phyloP scores from a whole-genome alignment of 1,284 basidiomycete species.

The Puccinia brachypodii region DNA sequence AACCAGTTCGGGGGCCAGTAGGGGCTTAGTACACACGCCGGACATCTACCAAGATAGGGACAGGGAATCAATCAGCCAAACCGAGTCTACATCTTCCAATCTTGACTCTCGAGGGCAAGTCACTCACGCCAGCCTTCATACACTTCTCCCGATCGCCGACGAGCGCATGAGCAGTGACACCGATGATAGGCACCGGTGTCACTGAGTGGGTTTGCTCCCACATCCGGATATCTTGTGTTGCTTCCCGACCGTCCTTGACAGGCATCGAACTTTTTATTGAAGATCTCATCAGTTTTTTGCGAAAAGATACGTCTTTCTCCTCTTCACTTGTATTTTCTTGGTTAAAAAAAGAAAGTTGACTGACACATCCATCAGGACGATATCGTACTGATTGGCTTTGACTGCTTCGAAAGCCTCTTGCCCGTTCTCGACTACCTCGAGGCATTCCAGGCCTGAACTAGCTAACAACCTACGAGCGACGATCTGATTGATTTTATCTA shows the following conservation, averaged over 20 bases:
- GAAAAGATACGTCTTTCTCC: too few species aligned
- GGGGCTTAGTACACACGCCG: constrained; percentile 41
- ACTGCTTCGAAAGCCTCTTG: constrained; percentile 46
- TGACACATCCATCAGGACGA: constrained; percentile 48
- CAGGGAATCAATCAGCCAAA: not conserved
- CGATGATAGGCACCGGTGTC: constrained; percentile 43
- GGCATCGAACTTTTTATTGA: constrained; percentile 40
- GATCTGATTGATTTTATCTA: constrained; percentile 48
- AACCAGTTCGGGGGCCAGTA: constrained; percentile 44
- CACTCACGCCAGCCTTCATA: constrained; percentile 42
- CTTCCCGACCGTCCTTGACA: constrained; percentile 45
- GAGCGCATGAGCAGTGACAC: constrained; percentile 45
- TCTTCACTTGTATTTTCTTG: not conserved
- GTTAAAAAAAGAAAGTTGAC: not conserved
- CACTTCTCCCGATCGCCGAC: constrained; percentile 48
- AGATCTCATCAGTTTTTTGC: too few species aligned
- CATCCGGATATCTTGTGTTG: constrained; percentile 40
- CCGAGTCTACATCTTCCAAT: too few species aligned
- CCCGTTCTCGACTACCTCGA: constrained; percentile 46
- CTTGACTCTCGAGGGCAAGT: too few species aligned
- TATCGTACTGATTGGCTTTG: constrained; percentile 34
- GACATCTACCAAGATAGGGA: constrained; percentile 27
- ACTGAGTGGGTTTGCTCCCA: constrained; percentile 45
- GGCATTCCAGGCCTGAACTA: constrained; percentile 33
- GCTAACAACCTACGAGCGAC: constrained; percentile 38